These are phyloP conservation scores for Euphorbia corollata DNA, from an alignment of 441 rosid genomes.

Conservation along the genomic window DNA sequence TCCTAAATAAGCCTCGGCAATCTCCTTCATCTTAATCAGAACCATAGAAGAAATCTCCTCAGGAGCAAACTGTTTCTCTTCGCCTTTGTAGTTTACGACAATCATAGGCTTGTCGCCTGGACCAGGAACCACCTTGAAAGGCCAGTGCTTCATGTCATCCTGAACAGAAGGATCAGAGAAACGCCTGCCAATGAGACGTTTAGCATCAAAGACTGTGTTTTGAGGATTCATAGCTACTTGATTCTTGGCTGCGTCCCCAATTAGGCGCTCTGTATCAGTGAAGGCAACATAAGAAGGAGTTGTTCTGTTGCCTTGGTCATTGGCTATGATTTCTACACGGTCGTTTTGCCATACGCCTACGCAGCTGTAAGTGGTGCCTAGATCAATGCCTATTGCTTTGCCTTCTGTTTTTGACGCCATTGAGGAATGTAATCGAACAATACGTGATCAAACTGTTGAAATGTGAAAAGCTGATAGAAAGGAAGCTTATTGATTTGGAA, in stretches of 20 bases:
- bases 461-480: too few species aligned
- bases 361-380: slow-evolving; percentile 55
- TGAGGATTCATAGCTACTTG: slow-evolving; percentile 51
- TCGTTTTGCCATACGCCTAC: slow-evolving; percentile 47
- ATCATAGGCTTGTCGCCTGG: slow-evolving; percentile 44
- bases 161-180: slow-evolving; percentile 41
- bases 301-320: slow-evolving; percentile 39
- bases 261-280: slow-evolving; percentile 37
- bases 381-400: slow-evolving; percentile 46
- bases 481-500: too few species aligned
- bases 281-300: slow-evolving; percentile 55
- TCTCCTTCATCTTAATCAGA: slow-evolving; percentile 28
- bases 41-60: slow-evolving; percentile 54
- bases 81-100: slow-evolving; percentile 32
- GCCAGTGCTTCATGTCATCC: slow-evolving; percentile 44
- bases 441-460: too few species aligned
- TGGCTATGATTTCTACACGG: slow-evolving; percentile 2
- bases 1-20: slow-evolving; percentile 30
- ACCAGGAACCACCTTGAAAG: slow-evolving; percentile 37
- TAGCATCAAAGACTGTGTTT: slow-evolving; percentile 46
- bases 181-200: slow-evolving; percentile 48
- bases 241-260: slow-evolving; percentile 12
- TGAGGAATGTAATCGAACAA: too few species aligned
- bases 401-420: slow-evolving; percentile 23
- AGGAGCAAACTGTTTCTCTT: slow-evolving; percentile 38